phyloP scores from a whole-genome alignment of 305 asterid genomes.

The Salvia sclarea region DNA sequence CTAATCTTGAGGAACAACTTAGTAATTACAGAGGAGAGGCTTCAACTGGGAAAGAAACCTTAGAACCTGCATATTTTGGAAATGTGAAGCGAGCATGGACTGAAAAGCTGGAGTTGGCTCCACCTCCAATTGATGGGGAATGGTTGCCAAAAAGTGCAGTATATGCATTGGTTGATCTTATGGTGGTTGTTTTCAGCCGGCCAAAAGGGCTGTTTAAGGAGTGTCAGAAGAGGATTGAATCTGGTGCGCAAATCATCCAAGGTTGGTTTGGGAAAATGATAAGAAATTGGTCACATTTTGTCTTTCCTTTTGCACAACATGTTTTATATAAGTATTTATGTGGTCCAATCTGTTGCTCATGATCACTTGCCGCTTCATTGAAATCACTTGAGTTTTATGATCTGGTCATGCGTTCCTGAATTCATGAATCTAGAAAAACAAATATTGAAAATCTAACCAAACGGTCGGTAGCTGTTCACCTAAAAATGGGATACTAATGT shows the following conservation, averaged over 20 bases:
- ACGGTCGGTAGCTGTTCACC: constrained; percentile 12
- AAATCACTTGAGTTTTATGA: neutral
- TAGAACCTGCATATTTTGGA: constrained; percentile 95
- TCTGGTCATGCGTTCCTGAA: neutral
- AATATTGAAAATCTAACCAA: neutral
- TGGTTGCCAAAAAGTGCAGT: constrained; percentile 99
- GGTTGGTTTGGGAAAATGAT: constrained; percentile 50
- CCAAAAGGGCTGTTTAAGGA: constrained; percentile 93
- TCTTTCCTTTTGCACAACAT: constrained; percentile 5
- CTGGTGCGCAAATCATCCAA: constrained; percentile 76
- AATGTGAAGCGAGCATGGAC: constrained; percentile 73
- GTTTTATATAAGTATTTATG: neutral
- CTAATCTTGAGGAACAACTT: constrained; percentile 70
- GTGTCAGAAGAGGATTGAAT: constrained; percentile 82
- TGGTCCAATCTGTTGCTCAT: constrained; percentile 5
- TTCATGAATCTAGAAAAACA: constrained; percentile 18
- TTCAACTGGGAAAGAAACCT: constrained; percentile 53
- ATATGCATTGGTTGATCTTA: constrained; percentile 91
- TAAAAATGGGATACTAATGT: constrained; percentile 24
- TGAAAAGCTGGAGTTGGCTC: constrained; percentile 88
- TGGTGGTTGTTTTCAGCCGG: constrained; percentile 81
- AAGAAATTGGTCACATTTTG: constrained; percentile 12
- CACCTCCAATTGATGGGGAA: constrained; percentile 98
- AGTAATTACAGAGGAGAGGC: constrained; percentile 46
- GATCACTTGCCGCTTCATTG: constrained; percentile 10